Conservation (phyloP, 352 stramenopile genomes). For the Pythium scleroteichum region DNA sequence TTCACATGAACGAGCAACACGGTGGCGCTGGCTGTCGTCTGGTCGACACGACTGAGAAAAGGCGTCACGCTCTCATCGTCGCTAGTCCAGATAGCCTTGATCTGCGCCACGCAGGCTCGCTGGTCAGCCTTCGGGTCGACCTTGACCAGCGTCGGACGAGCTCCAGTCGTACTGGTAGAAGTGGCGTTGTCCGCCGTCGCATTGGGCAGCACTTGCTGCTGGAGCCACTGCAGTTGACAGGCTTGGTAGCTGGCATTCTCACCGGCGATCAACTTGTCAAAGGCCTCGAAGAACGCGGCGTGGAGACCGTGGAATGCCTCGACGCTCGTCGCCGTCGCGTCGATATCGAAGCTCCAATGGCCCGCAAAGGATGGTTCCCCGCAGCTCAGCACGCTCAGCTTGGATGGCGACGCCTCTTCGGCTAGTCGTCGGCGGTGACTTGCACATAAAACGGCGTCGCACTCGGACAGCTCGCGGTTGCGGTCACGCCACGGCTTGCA, state of each 20-base stretch:
- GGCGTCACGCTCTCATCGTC: slow-evolving; percentile 46
- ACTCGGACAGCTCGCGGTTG: slow-evolving; percentile 11
- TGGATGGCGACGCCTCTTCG: slow-evolving; percentile 27
- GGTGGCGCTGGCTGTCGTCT: slow-evolving; percentile 13
- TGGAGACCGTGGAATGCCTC: slow-evolving; percentile 57
- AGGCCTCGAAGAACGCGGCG: slow-evolving; percentile 62
- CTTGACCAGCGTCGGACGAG: slow-evolving; percentile 51
- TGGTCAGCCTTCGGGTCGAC: slow-evolving; percentile 38
- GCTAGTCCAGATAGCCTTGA: slow-evolving; percentile 38
- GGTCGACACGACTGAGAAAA: slow-evolving; percentile 54
- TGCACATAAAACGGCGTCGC: slow-evolving; percentile 4
- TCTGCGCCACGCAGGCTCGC: slow-evolving; percentile 40
- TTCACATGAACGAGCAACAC: slow-evolving; percentile 65
- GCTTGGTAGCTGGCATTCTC: slow-evolving; percentile 57
- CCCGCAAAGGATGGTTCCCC: slow-evolving; percentile 35
- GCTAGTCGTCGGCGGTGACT: slow-evolving; percentile 6
- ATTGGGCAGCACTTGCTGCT: slow-evolving; percentile 50
- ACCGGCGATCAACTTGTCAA: slow-evolving; percentile 62
- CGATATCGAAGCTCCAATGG: slow-evolving; percentile 43
- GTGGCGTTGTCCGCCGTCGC: slow-evolving; percentile 26
- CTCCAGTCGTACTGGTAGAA: background rate
- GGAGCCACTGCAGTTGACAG: slow-evolving; percentile 66
- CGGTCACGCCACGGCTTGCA: slow-evolving; percentile 37
- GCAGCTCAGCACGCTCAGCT: slow-evolving; percentile 34
- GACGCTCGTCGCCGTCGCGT: slow-evolving; percentile 21